These are phyloP conservation scores for Cymbopogon citratus DNA, from an alignment of 176 grass and related monocot genomes.

Conservation along the genomic window DNA sequence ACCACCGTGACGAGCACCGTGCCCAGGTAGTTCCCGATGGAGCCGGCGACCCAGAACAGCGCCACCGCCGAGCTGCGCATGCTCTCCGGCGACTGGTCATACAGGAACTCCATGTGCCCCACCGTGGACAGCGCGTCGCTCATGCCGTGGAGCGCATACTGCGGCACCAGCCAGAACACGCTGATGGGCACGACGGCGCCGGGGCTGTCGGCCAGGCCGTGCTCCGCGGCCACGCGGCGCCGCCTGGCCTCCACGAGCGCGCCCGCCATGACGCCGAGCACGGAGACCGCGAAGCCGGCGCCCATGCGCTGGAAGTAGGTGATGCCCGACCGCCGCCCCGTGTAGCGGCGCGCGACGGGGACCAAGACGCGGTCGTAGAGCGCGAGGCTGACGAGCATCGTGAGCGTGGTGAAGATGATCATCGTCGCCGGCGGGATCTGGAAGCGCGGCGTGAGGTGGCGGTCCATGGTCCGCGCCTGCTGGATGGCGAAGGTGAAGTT, in stretches of 20 bases:
- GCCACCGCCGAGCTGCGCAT: slow-evolving; percentile 78
- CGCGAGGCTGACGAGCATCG: slow-evolving; percentile 51
- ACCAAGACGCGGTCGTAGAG: slow-evolving; percentile 75
- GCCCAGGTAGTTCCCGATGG: slow-evolving; percentile 70
- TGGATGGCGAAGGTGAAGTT: slow-evolving; percentile 75
- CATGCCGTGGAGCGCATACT: slow-evolving; percentile 77
- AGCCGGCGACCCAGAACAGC: slow-evolving; percentile 65
- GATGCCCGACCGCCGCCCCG: slow-evolving; percentile 40
- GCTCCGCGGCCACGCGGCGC: slow-evolving; percentile 38
- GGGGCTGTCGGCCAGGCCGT: slow-evolving; percentile 45
- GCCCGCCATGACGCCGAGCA: slow-evolving; percentile 47
- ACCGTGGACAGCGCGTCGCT: slow-evolving; percentile 62
- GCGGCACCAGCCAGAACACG: slow-evolving; percentile 83
- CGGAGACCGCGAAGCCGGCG: slow-evolving; percentile 54
- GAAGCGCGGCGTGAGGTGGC: slow-evolving; percentile 46
- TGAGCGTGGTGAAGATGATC: slow-evolving; percentile 59
- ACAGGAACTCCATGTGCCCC: slow-evolving; percentile 81
- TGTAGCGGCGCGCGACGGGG: slow-evolving; percentile 37
- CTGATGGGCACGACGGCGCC: slow-evolving; percentile 45
- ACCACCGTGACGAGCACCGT: slow-evolving; percentile 76
- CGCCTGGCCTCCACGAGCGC: slow-evolving; percentile 63
- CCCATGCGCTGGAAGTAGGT: slow-evolving; percentile 89
- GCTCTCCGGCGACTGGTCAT: slow-evolving; percentile 89
- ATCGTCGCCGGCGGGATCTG: slow-evolving; percentile 65
- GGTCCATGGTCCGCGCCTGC: slow-evolving; percentile 76